Evolutionary conservation across 106 monocot genomes (phyloP), one percentile per base, ranked within the genome.

Genomic region (Dioscorea zingiberensis): DNA sequence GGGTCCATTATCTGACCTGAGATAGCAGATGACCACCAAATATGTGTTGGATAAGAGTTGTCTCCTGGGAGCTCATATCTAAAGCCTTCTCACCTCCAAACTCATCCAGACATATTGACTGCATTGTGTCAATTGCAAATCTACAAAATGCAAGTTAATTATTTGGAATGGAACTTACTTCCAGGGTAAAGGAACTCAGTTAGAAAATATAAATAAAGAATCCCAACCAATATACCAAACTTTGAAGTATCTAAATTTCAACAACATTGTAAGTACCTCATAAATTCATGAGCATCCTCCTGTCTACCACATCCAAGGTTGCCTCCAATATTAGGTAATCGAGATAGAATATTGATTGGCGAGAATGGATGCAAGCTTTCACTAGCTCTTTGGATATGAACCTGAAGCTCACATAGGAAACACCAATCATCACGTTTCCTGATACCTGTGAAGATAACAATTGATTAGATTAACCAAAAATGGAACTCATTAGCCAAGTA

Each of bases 231-330:
- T 38, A 2, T 38, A 38, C 9, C 38, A 38, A 38, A 38, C 38
- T 38, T 38, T 10, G 4, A 38, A 38, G 38, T 38, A 38, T 2
- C 38, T 38, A 38, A 2, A 38, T 38, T 38, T 38, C 38, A 38
- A 38, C 6, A 10, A 38, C 38, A 38, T 38, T 38, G 38, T 38
- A 54, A 74, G 56, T 32, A 97, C 95, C 95, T 91, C 95, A 97
- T 88, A 29, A 97, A 91, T 71, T 97, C 95, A 77, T 97, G 95
- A 55, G 95, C 95, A 86, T 97, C 95, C 73, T 97, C 88, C 65
- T 97, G 95, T 29, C 80, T 91, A 66, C 91, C 95, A 69, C 77
- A 78, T 24, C 85, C 88, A 79, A 97, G 81, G 68, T 91, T 85
- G 29, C 91, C 79, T 47, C 88, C 85, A 78, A 97, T 91, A 47